Conservation (phyloP, 306 rosid genomes). For the Trichosanthes cucumerina region DNA sequence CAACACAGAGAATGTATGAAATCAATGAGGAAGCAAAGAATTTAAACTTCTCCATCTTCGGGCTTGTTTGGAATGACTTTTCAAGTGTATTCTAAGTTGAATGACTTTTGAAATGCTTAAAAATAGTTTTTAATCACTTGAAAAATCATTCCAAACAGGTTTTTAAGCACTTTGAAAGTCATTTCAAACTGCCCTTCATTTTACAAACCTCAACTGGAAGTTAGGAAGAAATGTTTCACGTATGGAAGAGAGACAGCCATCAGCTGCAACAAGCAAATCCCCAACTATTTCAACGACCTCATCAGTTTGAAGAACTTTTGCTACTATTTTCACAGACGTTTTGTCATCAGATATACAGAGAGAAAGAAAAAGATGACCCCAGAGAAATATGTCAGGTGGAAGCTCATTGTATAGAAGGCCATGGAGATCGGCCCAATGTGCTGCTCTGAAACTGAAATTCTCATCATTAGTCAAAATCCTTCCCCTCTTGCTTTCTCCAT, state of each 20-base stretch:
- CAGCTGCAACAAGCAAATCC: constrained; percentile 79
- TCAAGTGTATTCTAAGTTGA: no score
- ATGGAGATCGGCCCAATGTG: constrained; percentile 77
- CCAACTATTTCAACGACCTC: constrained; percentile 39
- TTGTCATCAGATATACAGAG: constrained; percentile 33
- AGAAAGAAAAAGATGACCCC: constrained; percentile 61
- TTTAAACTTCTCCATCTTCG: neutral
- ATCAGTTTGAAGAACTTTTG: constrained; percentile 33
- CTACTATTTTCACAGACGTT: constrained; percentile 37
- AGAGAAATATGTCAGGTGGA: constrained; percentile 43
- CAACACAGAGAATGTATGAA: neutral
- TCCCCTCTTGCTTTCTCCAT: constrained; percentile 39
- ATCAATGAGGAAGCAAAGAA: neutral
- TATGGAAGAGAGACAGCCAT: constrained; percentile 69
- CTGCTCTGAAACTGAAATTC: constrained; percentile 54
- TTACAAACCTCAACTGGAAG: constrained; percentile 46
- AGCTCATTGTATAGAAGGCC: constrained; percentile 44
- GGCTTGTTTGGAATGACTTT: no score
- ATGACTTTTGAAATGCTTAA: no score
- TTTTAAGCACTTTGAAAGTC: no score
- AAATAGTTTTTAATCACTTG: no score
- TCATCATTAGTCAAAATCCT: constrained; percentile 54
- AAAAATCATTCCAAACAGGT: no score
- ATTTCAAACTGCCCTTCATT: neutral
- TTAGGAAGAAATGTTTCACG: constrained; percentile 47